Conservation (phyloP, 192 early-diverging fungal genomes). For the Coemansia guatemalensis region DNA sequence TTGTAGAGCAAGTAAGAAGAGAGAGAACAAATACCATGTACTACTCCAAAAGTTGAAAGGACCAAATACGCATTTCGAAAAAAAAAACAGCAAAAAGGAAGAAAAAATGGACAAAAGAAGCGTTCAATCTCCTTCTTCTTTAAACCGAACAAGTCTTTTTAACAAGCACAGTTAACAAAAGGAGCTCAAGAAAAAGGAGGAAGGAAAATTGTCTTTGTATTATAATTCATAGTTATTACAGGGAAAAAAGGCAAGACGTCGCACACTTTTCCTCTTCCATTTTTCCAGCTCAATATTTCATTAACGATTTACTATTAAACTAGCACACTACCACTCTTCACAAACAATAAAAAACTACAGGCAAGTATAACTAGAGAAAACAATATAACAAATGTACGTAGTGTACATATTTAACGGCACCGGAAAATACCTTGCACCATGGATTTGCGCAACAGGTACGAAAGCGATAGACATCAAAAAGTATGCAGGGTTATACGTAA, state of each 20-base stretch:
- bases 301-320: too few species aligned
- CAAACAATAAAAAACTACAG: too few species aligned
- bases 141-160: too few species aligned
- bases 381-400: neutral
- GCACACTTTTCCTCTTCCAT: neutral
- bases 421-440: neutral
- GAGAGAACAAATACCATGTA: slow-evolving; percentile 5
- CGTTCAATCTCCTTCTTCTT: neutral
- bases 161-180: too few species aligned
- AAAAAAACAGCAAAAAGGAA: neutral
- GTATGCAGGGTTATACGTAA: neutral
- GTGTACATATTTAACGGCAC: neutral
- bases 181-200: too few species aligned
- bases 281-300: neutral
- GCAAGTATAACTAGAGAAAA: neutral
- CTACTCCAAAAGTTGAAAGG: neutral
- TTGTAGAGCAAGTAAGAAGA: neutral
- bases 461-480: neutral
- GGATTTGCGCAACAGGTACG: neutral
- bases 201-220: too few species aligned
- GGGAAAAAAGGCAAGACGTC: neutral
- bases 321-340: too few species aligned
- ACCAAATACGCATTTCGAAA: neutral
- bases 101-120: neutral
- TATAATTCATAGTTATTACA: neutral